Evolutionary conservation across 306 rosid genomes (phyloP).

Genomic region (Abrus precatorius): DNA sequence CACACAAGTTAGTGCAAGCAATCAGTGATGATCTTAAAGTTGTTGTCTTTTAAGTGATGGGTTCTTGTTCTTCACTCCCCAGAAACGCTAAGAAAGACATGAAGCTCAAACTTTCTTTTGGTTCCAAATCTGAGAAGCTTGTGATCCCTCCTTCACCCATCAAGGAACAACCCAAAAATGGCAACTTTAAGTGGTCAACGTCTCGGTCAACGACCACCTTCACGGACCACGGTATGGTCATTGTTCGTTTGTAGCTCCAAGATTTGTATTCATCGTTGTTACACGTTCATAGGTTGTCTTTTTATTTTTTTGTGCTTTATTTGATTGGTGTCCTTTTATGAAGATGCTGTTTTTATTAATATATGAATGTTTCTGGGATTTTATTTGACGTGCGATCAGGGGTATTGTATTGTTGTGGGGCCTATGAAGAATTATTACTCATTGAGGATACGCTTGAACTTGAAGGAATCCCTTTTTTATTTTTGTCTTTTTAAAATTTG

Average conservation of each 20-base stretch:
- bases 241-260: conserved; percentile 8
- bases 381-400: conserved; percentile 30
- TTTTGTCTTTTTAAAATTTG: not conserved
- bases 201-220: conserved; percentile 57
- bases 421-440: conserved; percentile 30
- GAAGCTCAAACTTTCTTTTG: conserved; percentile 64
- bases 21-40: conserved; percentile 53
- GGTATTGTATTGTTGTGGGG: conserved; percentile 45
- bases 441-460: conserved; percentile 8
- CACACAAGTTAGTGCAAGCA: conserved; percentile 39
- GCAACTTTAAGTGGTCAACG: conserved; percentile 55
- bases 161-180: conserved; percentile 58
- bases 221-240: conserved; percentile 57
- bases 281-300: conserved; percentile 23
- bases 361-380: conserved; percentile 43
- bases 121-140: conserved; percentile 64
- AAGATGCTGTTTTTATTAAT: conserved; percentile 9
- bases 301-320: not conserved
- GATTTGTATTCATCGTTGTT: not conserved
- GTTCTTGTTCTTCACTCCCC: conserved; percentile 74
- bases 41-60: conserved; percentile 63
- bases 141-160: conserved; percentile 71
- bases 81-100: conserved; percentile 63
- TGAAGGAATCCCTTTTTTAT: not conserved
- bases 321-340: conserved; percentile 9